A percentile compares a stretch with the other conserved stretches of the same genome.
Conservation (phyloP, 1,139 yeast genomes). For the Meyerozyma guilliermondii region DNA sequence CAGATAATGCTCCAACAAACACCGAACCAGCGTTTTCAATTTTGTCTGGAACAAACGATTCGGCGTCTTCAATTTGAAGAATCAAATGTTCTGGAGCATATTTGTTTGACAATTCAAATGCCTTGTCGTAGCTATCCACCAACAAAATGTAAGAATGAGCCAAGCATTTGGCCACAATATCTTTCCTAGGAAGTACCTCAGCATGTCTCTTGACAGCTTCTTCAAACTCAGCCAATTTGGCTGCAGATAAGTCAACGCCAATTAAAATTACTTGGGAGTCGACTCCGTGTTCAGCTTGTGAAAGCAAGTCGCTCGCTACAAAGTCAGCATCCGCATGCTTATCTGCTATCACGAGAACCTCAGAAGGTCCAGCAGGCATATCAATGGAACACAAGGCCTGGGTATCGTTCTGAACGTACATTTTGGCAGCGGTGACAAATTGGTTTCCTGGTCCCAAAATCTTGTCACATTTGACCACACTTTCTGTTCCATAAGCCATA, state of each 20-base stretch:
- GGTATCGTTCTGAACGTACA: slow-evolving; percentile 94
- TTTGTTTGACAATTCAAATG: slow-evolving; percentile 75
- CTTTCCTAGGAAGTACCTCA: slow-evolving; percentile 81
- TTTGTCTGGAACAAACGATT: slow-evolving; percentile 57
- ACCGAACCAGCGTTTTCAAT: slow-evolving; percentile 95
- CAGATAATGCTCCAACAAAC: slow-evolving; percentile 92
- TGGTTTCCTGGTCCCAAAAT: slow-evolving; percentile 98
- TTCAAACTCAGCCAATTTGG: slow-evolving; percentile 64
- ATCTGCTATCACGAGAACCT: slow-evolving; percentile 92
- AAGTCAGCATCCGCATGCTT: slow-evolving; percentile 83
- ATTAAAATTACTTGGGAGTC: slow-evolving; percentile 94
- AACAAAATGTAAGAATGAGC: slow-evolving; percentile 81
- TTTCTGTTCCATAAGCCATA: slow-evolving; percentile 95
- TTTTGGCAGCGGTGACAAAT: slow-evolving; percentile 98
- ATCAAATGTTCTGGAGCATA: slow-evolving; percentile 98
- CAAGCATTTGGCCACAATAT: slow-evolving; percentile 86
- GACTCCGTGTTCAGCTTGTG: slow-evolving; percentile 98
- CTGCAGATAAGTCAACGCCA: slow-evolving; percentile 65
- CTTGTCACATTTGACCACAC: slow-evolving; percentile 91
- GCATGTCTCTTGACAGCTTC: slow-evolving; percentile 84
- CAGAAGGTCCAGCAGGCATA: slow-evolving; percentile 99
- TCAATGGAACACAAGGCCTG: slow-evolving; percentile 93
- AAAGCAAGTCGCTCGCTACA: slow-evolving; percentile 90
- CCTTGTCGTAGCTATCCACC: slow-evolving; percentile 67
- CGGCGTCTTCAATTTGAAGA: slow-evolving; percentile 78